Evolutionary conservation across 176 grass and related monocot species (phyloP), one percentile per base, ranked within the genome.

Genomic region (Sorghum bicolor): DNA sequence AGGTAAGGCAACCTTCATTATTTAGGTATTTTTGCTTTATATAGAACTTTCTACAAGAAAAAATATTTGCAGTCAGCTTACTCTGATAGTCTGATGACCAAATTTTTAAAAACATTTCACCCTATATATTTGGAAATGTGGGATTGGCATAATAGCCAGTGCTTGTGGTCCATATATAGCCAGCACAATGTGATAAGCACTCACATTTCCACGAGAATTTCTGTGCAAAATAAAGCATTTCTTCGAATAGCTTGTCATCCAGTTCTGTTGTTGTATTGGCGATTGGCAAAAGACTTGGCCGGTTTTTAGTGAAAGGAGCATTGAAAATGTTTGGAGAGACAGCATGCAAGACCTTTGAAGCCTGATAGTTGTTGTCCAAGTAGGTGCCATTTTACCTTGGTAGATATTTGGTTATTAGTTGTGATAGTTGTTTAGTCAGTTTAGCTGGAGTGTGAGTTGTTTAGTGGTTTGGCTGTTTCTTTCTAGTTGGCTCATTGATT

Each of bases 131-230:
- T 47, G 61, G 24, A 71, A 83, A 78, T 47, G 2, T 20, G 14
- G 31, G n/a, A 4, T 55, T 8, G 37, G 40, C 41, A 34, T 62
- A 32, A 47, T 80, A 3, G 10, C 70, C 45, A 62, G 62, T 48
- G 17, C 30, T 20, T 32, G 64, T 15, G 4, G 70, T 37, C 20
- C 10, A 75, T 13, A 61, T 80, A 80, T 16, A 77, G 39, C 40
- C 60, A 25, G 79, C 41, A 34, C n/a, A 65, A 57, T 34, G 17
- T 66, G n/a, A 90, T 81, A 19, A 65, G n/a, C 41, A 73, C 1
- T 64, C 40, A 33, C 50, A 72, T 72, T 81, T 84, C n/a, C 75
- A 36, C 61, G 17, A 47, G 22, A 67, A 17, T 40, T 65, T 24
- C 36, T 10, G 12, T 9, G 39, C 37, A 70, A 41, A 25, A 41